Conservation (phyloP, 148 eudicot genomes). For the Cornus suecica region DNA sequence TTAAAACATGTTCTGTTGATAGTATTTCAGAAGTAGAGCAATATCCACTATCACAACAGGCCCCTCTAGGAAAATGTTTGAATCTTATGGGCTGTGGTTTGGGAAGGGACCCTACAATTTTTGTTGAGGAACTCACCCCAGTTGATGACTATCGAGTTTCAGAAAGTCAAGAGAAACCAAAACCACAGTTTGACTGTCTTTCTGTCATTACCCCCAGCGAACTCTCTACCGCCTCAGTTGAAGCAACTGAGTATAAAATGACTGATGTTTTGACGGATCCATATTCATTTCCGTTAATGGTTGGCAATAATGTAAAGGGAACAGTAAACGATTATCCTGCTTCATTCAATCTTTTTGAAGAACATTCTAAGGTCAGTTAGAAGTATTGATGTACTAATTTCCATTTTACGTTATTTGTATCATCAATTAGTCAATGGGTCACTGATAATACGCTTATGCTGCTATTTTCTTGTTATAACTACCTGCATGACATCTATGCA, state of each 20-base stretch:
- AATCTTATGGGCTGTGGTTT: conserved; percentile 16
- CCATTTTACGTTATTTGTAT: neutral
- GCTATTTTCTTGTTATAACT: neutral
- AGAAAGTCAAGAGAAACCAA: conserved; percentile 13
- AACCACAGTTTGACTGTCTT: conserved; percentile 22
- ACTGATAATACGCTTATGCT: neutral
- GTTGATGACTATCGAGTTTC: conserved; percentile 14
- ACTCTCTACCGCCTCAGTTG: conserved; percentile 22
- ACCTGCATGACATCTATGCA: neutral
- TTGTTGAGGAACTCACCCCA: conserved; percentile 12
- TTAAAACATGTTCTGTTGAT: conserved; percentile 31
- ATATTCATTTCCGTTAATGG: conserved; percentile 21
- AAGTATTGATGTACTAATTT: neutral
- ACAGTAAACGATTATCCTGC: conserved; percentile 23
- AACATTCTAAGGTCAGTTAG: conserved; percentile 49
- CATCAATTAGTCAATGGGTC: neutral
- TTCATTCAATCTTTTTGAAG: conserved; percentile 28
- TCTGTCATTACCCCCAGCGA: conserved; percentile 32
- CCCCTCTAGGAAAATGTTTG: conserved; percentile 16
- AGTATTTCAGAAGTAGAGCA: conserved; percentile 30
- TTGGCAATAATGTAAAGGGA: conserved; percentile 21
- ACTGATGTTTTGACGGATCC: conserved; percentile 22
- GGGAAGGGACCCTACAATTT: conserved; percentile 13
- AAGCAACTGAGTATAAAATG: conserved; percentile 20
- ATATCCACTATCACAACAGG: conserved; percentile 24